These are phyloP conservation scores for Picea sitchensis DNA, from an alignment of 75 land plant species.

Conservation along the genomic window DNA sequence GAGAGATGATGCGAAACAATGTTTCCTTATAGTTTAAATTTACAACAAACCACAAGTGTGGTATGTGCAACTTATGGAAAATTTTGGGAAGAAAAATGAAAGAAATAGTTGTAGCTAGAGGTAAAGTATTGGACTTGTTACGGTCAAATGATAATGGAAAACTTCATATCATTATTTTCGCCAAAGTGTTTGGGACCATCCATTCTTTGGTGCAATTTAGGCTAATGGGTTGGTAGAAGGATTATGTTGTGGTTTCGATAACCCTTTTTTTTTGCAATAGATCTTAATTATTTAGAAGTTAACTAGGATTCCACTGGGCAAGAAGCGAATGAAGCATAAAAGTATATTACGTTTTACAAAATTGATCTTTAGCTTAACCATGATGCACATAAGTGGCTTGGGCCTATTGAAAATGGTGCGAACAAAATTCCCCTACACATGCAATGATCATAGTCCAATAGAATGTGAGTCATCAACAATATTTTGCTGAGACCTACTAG, in stretches of 20 bases:
- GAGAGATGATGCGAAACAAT: conserved; percentile 16
- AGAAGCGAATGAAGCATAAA: conserved; percentile 94
- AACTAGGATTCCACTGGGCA: conserved; percentile 92
- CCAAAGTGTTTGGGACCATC: conserved; percentile 87
- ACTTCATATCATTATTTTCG: conserved; percentile 83
- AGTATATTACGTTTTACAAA: conserved; percentile 95
- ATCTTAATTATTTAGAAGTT: conserved; percentile 94
- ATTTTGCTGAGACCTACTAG: too few species aligned
- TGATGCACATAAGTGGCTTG: conserved; percentile 95
- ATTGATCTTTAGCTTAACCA: conserved; percentile 94
- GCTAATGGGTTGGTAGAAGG: conserved; percentile 92
- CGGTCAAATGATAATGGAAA: conserved; percentile 95
- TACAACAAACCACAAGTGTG: too few species aligned
- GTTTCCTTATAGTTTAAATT: too few species aligned
- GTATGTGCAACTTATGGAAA: too few species aligned
- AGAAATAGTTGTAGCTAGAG: conserved; percentile 90
- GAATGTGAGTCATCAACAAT: too few species aligned
- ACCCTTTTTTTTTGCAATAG: conserved; percentile 98
- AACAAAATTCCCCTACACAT: conserved; percentile 14
- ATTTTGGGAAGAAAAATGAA: conserved; percentile 73
- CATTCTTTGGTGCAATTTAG: conserved; percentile 87
- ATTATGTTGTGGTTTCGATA: conserved; percentile 97
- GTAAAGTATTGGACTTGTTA: conserved; percentile 81
- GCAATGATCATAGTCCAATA: too few species aligned
- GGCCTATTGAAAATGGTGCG: conserved; percentile 93